Evolutionary conservation across 176 grass and related monocot species (phyloP).

Genomic region (Thalia dealbata): DNA sequence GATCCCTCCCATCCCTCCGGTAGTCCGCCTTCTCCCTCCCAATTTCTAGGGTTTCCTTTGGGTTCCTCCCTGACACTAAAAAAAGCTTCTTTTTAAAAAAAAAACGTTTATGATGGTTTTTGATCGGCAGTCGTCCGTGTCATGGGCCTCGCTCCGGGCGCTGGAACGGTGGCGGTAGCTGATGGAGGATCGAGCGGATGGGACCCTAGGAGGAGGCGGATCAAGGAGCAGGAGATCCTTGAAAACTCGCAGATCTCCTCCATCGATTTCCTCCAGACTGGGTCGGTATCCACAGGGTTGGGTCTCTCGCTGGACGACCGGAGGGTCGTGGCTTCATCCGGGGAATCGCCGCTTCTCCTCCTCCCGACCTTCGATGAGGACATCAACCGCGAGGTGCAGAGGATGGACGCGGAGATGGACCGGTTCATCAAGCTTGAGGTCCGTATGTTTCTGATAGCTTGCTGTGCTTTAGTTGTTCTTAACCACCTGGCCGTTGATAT

Average conservation of each 20-base stretch:
- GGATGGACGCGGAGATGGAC: conserved; percentile 94
- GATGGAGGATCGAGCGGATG: conserved; percentile 34
- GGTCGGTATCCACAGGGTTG: conserved; percentile 84
- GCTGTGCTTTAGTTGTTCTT: conserved; percentile 14
- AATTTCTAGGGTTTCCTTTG: conserved; percentile 19
- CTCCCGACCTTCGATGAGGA: conserved; percentile 83
- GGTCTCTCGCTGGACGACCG: conserved; percentile 83
- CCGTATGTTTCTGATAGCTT: conserved; percentile 2
- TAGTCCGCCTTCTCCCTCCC: conserved; percentile 24
- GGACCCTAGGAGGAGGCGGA: conserved; percentile 59
- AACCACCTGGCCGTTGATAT: background rate
- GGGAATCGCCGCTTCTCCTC: conserved; percentile 67
- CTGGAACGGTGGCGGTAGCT: background rate
- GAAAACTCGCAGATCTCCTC: conserved; percentile 99
- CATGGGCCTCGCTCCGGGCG: conserved; percentile 38
- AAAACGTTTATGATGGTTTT: background rate
- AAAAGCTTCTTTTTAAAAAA: conserved; percentile 12
- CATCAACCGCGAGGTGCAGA: conserved; percentile 77
- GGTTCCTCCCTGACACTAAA: background rate
- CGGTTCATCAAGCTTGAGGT: conserved; percentile 94
- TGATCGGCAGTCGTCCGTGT: conserved; percentile 50
- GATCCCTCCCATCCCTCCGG: conserved; percentile 72
- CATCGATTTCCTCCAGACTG: conserved; percentile 96
- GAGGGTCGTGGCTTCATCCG: conserved; percentile 54
- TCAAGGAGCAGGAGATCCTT: conserved; percentile 83